Evolutionary conservation across 768 basidiomycete species (phyloP), one percentile per base, ranked within the genome.

Genomic region (Mycena haematopus): DNA sequence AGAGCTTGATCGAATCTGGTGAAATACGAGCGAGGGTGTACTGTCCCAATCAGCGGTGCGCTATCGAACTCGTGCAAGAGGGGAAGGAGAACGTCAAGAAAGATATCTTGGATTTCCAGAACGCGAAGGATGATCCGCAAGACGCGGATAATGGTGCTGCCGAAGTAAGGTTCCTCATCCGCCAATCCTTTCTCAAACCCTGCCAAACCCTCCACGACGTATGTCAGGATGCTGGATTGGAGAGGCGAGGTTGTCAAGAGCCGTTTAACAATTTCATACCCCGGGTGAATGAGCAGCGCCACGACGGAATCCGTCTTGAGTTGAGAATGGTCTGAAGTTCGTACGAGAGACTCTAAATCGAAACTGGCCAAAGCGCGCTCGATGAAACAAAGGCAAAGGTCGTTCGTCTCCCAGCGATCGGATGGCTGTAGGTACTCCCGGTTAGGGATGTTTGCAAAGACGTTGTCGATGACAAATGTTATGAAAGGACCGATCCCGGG

Each of bases 361-460:
- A 91, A 95, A 68, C 88, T 87, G 0, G 90, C 91, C 36, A 98
- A 77, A 25, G 88, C 86, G 38, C 91, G 86, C 70, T 98, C 96
- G 58, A 96, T 82, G 71, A 92, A 96, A 61, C 85, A 87, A 46
- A 98, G 78, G 56, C 91, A 92, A 0, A 90, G 80, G 65, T 96
- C 94, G 56, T 95, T 91, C 73, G 92, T 88, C 68, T 86, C 82
- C 95, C 94, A 98, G 63, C 90, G 78, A 70, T 98, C 94, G 14
- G 86, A 86, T 13, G 86, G 86, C 33, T 83, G 82, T 3, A 84
- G 78, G 70, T 91, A 98, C 62, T 92, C 93, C 47, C 95, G 82
- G 54, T 79, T 82, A 15, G 86, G 81, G 45, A 93, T 88, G 54
- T 89, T 87, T 33, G 89, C 82, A 66, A 98, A 91, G 3, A 99